Conservation (phyloP, 768 basidiomycete species). For the Trametes cinnabarina region DNA sequence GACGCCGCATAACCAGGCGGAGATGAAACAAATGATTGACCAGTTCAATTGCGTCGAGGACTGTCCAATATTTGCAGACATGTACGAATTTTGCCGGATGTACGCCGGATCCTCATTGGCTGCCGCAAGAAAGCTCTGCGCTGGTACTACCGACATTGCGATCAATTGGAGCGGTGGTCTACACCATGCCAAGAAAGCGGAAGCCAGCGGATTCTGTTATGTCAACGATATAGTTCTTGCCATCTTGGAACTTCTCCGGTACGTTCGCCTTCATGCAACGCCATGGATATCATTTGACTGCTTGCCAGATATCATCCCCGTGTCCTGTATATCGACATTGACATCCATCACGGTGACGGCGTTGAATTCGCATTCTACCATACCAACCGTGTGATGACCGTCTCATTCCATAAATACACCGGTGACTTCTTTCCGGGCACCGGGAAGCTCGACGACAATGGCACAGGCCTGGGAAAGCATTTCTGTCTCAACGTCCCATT, state of each 20-base stretch:
- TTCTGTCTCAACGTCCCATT: constrained; percentile 95
- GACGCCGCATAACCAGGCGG: constrained; percentile 67
- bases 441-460: constrained; percentile 92
- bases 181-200: constrained; percentile 96
- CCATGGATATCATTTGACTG: not conserved
- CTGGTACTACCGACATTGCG: constrained; percentile 89
- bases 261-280: not conserved
- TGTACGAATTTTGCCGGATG: constrained; percentile 93
- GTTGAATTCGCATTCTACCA: constrained; percentile 98
- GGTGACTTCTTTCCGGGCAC: constrained; percentile 99
- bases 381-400: constrained; percentile 96
- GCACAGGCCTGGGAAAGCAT: constrained; percentile 84
- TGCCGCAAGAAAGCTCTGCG: constrained; percentile 82
- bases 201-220: constrained; percentile 98
- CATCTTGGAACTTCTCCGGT: constrained; percentile 81
- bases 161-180: constrained; percentile 99
- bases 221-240: constrained; percentile 96
- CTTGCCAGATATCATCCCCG: constrained; percentile 77
- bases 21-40: constrained; percentile 77
- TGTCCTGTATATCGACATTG: constrained; percentile 97
- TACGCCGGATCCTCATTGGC: constrained; percentile 92
- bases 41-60: constrained; percentile 95
- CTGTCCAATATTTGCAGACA: constrained; percentile 92
- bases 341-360: constrained; percentile 98
- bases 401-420: constrained; percentile 99